Conservation (phyloP, 2,329 filamentous ascomycete genomes). For the Fusarium pseudonygamai region DNA sequence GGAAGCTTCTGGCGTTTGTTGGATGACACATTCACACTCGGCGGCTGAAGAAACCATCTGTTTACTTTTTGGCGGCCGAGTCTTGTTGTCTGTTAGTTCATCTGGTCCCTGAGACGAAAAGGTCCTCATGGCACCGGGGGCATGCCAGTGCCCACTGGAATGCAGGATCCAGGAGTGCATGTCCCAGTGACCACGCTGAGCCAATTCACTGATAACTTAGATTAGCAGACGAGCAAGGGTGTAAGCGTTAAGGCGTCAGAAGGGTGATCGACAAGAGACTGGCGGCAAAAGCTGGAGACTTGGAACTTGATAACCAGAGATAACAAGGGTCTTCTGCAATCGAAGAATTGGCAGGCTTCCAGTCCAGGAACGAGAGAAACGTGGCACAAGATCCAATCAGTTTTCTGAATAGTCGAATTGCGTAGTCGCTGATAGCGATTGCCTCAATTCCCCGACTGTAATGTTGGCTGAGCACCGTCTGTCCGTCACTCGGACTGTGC, state of each 20-base stretch:
- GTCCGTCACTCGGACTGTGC: background rate
- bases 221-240: slow-evolving; percentile 26
- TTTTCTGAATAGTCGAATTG: slow-evolving; percentile 17
- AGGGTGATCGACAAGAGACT: slow-evolving; percentile 31
- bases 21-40: slow-evolving; percentile 2
- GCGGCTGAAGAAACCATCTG: slow-evolving; percentile 23
- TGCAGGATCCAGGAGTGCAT: slow-evolving; percentile 45
- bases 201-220: slow-evolving; percentile 33
- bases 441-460: slow-evolving; percentile 11
- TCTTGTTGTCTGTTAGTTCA: slow-evolving; percentile 4
- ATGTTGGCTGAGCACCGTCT: slow-evolving; percentile 23
- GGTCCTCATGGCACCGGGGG: slow-evolving; percentile 1
- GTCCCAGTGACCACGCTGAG: slow-evolving; percentile 10
- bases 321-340: slow-evolving; percentile 20
- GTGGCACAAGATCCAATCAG: slow-evolving; percentile 14
- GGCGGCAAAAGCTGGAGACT: slow-evolving; percentile 33
- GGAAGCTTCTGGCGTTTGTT: slow-evolving; percentile 28
- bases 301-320: slow-evolving; percentile 28
- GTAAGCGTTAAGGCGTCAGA: slow-evolving; percentile 13
- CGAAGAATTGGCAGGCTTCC: slow-evolving; percentile 19
- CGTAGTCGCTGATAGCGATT: slow-evolving; percentile 8
- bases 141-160: slow-evolving; percentile 35
- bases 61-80: slow-evolving; percentile 7
- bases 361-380: slow-evolving; percentile 27
- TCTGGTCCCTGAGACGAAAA: slow-evolving; percentile 26